Evolutionary conservation across 2,329 filamentous ascomycete genomes (phyloP).

Genomic region (Penicillium digitatum): DNA sequence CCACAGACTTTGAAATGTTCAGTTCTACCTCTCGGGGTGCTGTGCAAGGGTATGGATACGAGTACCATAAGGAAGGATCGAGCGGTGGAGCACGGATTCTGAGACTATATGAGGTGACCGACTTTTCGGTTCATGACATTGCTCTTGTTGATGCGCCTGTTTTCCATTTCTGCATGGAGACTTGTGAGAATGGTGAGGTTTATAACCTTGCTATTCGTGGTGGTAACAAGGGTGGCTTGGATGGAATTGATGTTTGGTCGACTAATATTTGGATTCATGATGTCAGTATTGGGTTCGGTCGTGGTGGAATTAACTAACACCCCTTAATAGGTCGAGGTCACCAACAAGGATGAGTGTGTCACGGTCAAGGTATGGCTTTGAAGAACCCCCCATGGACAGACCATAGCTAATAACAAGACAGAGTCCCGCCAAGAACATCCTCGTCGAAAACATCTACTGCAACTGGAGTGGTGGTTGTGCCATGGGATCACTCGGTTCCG

Average conservation of each 20-base stretch:
- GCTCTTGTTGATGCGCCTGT: neutral
- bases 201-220: neutral
- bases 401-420: neutral
- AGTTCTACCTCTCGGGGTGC: neutral
- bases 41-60: neutral
- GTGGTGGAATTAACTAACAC: neutral
- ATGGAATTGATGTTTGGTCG: neutral
- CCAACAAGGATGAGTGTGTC: neutral
- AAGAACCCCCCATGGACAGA: neutral
- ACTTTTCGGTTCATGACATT: neutral
- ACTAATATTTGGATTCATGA: neutral
- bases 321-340: neutral
- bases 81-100: neutral
- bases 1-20: neutral
- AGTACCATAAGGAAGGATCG: neutral
- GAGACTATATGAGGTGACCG: neutral
- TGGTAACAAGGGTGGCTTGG: neutral
- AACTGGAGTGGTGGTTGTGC: neutral
- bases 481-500: neutral
- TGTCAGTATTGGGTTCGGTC: neutral
- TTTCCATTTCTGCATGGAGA: neutral
- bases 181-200: neutral
- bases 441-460: neutral
- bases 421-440: neutral
- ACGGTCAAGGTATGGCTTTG: neutral